Percentiles rank a stretch among this genome's conserved stretches.
Conservation (phyloP, 2,329 filamentous ascomycete genomes). For the Nemania sp. region DNA sequence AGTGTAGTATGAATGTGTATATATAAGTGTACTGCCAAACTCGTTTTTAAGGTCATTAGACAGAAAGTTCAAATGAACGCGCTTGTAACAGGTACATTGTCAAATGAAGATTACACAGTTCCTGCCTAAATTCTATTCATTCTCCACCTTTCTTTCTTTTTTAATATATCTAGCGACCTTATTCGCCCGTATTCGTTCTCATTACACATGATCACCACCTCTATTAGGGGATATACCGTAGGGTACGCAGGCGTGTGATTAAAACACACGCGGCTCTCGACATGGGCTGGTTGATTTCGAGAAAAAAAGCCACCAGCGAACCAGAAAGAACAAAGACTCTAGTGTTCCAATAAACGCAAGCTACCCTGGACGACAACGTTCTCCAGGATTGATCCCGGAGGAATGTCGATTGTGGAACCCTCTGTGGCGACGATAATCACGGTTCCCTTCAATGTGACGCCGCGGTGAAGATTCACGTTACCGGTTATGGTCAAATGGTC, state of each 20-base stretch:
- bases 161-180: slow-evolving; percentile 18
- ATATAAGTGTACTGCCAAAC: too few species aligned
- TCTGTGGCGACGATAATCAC: slow-evolving; percentile 99
- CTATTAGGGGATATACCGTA: slow-evolving; percentile 28
- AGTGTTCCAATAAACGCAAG: slow-evolving; percentile 74
- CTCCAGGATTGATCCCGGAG: slow-evolving; percentile 94
- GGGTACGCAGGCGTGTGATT: slow-evolving; percentile 17
- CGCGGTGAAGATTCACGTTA: slow-evolving; percentile 93
- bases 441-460: slow-evolving; percentile 94
- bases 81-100: background rate
- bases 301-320: background rate
- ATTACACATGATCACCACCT: slow-evolving; percentile 26
- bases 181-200: slow-evolving; percentile 15
- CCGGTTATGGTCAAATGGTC: slow-evolving; percentile 98
- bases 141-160: slow-evolving; percentile 4
- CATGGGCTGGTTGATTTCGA: background rate
- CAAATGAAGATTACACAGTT: background rate
- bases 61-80: background rate
- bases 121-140: background rate
- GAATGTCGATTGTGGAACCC: slow-evolving; percentile 96
- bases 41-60: too few species aligned
- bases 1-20: too few species aligned
- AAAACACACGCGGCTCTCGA: slow-evolving; percentile 8
- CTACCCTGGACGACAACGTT: slow-evolving; percentile 99
- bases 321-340: slow-evolving; percentile 36